Conservation (phyloP, 192 early-diverging fungal genomes). For the Mortierella antarctica region DNA sequence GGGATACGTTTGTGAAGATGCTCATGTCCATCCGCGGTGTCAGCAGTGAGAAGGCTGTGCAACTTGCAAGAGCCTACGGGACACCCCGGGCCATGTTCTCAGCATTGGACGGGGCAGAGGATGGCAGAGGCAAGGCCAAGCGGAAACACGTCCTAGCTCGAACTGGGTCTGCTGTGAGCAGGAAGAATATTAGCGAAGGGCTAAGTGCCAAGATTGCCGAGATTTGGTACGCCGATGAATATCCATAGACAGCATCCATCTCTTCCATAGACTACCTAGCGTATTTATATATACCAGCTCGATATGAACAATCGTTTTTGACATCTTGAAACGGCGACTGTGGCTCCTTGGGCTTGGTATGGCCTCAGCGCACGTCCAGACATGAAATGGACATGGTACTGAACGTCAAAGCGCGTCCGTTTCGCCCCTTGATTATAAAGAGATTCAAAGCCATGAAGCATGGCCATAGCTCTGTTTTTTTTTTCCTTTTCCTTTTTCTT, state of each 20-base stretch:
- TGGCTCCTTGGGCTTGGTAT: not conserved
- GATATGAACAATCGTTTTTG: not conserved
- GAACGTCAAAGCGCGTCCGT: not conserved
- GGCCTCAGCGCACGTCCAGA: slow-evolving; percentile 5
- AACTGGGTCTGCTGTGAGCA: slow-evolving; percentile 22
- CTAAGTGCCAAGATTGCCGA: slow-evolving; percentile 66
- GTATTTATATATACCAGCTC: not conserved
- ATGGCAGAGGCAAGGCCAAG: not conserved
- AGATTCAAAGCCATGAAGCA: too few relatives aligned
- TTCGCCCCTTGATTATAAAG: not conserved
- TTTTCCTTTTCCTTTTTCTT: slow-evolving; percentile 4
- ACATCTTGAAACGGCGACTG: not conserved
- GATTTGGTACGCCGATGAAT: slow-evolving; percentile 67
- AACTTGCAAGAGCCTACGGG: slow-evolving; percentile 74
- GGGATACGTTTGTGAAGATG: slow-evolving; percentile 86
- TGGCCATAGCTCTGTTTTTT: not conserved
- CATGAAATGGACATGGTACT: not conserved
- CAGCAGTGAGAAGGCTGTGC: slow-evolving; percentile 84
- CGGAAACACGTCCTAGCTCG: not conserved
- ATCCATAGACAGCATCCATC: slow-evolving; percentile 1
- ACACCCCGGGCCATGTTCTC: slow-evolving; percentile 71
- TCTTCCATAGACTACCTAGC: not conserved
- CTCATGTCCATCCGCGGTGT: slow-evolving; percentile 88
- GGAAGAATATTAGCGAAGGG: slow-evolving; percentile 62
- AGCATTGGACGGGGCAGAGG: slow-evolving; percentile 34